Conservation (phyloP, 2,329 filamentous ascomycete genomes). For the Aspergillus unguis region DNA sequence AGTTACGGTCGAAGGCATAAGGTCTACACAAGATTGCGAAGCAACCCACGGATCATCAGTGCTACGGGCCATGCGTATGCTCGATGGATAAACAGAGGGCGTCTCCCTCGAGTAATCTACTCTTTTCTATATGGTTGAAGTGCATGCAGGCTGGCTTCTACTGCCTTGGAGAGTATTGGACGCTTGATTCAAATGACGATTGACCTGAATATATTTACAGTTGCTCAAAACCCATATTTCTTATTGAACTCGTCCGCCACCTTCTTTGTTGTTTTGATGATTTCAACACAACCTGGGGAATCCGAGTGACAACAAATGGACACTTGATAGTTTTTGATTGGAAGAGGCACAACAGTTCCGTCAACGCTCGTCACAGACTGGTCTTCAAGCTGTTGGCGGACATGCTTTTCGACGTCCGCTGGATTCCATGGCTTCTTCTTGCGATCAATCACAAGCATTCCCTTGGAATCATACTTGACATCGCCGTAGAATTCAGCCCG, state of each 20-base stretch:
- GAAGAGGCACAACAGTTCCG: conserved; percentile 38
- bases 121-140: too few relatives aligned
- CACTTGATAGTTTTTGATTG: conserved; percentile 41
- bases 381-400: conserved; percentile 42
- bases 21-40: too few relatives aligned
- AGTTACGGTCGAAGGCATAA: too few relatives aligned
- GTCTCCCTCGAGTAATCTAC: too few relatives aligned
- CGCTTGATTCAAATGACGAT: too few relatives aligned
- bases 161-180: background rate
- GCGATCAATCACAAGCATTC: conserved; percentile 54
- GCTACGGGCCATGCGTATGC: too few relatives aligned
- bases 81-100: too few relatives aligned
- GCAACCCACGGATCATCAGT: too few relatives aligned
- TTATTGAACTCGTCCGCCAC: conserved; percentile 44
- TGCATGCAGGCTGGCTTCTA: too few relatives aligned
- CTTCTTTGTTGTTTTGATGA: conserved; percentile 40
- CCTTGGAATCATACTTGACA: conserved; percentile 53
- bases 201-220: background rate
- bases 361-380: conserved; percentile 43
- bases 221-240: conserved; percentile 19
- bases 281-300: conserved; percentile 46
- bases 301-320: conserved; percentile 50
- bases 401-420: conserved; percentile 41
- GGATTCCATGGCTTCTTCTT: conserved; percentile 54
- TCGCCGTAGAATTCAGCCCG: conserved; percentile 56